Conservation (phyloP, 106 monocot species). For the Platanthera guangdongensis region DNA sequence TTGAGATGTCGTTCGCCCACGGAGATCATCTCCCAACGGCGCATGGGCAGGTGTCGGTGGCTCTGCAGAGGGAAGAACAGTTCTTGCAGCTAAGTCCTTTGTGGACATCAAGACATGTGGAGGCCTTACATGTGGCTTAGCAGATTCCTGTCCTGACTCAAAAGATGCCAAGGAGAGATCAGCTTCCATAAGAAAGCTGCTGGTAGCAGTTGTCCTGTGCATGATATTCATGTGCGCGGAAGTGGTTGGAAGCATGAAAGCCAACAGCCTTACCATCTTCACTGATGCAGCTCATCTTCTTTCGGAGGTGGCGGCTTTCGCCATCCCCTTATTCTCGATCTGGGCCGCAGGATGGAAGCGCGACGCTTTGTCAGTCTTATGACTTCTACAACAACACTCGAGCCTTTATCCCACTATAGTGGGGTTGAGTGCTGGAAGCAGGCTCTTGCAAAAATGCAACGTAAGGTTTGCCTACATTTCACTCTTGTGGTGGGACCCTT, state of each 20-base stretch:
- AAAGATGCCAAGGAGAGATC: slow-evolving; percentile 46
- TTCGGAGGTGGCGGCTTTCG: slow-evolving; percentile 59
- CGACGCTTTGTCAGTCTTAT: slow-evolving; percentile 54
- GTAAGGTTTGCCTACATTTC: too few relatives aligned
- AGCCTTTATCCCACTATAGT: too few relatives aligned
- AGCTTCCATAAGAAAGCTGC: slow-evolving; percentile 41
- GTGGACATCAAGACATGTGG: slow-evolving; percentile 18
- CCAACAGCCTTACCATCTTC: slow-evolving; percentile 68
- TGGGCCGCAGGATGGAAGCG: slow-evolving; percentile 76
- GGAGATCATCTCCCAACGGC: too few relatives aligned
- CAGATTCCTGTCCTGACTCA: slow-evolving; percentile 13
- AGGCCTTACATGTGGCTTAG: slow-evolving; percentile 39
- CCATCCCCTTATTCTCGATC: slow-evolving; percentile 63
- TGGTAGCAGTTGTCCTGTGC: slow-evolving; percentile 47
- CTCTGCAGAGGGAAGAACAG: slow-evolving; percentile 2
- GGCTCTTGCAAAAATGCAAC: too few relatives aligned
- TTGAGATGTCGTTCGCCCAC: too few relatives aligned
- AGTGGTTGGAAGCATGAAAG: slow-evolving; percentile 56
- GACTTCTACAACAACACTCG: slow-evolving; percentile 27
- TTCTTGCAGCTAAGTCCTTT: background rate
- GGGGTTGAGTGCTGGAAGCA: too few relatives aligned
- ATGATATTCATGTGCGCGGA: slow-evolving; percentile 53
- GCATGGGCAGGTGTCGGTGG: too few relatives aligned
- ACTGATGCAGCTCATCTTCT: slow-evolving; percentile 76
- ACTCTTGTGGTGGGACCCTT: too few relatives aligned